Conservation (phyloP, 2,329 filamentous ascomycete species). For the Aspergillus oerlinghausenensis region DNA sequence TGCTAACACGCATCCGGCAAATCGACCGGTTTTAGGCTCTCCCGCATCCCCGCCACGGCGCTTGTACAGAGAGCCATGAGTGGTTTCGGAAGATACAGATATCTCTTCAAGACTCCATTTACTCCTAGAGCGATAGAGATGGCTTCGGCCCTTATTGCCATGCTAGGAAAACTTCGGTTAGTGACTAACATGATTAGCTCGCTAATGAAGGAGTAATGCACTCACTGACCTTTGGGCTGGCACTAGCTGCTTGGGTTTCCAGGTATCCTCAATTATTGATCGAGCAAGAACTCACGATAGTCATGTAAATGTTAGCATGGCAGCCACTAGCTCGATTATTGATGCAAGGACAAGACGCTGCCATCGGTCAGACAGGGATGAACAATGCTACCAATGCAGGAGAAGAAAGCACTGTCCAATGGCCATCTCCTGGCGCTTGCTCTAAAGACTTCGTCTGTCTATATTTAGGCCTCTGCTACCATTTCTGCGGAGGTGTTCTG, state of each 20-base stretch:
- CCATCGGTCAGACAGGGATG: background rate
- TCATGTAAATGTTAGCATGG: background rate
- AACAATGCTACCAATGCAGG: background rate
- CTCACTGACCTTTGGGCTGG: background rate
- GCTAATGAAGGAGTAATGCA: background rate
- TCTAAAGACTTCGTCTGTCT: background rate
- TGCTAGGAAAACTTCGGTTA: background rate
- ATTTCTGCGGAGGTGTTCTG: background rate
- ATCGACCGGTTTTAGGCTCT: constrained; percentile 4
- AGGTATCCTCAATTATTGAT: too few relatives aligned
- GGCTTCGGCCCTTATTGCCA: background rate
- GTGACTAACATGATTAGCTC: background rate
- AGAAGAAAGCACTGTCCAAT: background rate
- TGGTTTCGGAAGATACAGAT: background rate
- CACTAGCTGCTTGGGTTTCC: background rate
- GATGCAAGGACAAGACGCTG: background rate
- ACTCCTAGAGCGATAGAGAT: background rate
- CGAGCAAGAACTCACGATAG: background rate
- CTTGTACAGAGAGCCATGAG: constrained; percentile 3
- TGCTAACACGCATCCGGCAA: background rate
- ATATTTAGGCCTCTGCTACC: background rate
- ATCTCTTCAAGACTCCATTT: background rate
- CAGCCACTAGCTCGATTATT: background rate
- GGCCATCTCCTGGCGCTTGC: background rate
- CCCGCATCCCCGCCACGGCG: constrained; percentile 13